These are phyloP conservation scores for Carex myosuroides DNA, from an alignment of 176 grass and related monocot species.

Conservation along the genomic window DNA sequence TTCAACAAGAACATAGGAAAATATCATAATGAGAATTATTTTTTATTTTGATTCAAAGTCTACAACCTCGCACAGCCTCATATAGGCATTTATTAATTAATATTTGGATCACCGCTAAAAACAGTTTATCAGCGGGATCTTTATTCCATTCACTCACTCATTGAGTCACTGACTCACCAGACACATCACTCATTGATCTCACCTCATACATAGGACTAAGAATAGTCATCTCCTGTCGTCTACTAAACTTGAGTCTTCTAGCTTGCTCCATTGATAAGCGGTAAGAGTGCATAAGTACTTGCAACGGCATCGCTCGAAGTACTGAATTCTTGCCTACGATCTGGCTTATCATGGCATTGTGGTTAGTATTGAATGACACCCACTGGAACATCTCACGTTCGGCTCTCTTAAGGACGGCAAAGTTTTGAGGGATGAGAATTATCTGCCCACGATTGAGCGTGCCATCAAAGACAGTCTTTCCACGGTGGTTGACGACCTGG, in stretches of 20 bases:
- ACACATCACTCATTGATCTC: no score
- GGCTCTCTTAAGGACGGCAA: constrained; percentile 36
- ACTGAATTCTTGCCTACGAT: constrained; percentile 28
- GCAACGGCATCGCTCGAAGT: constrained; percentile 16
- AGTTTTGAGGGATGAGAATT: constrained; percentile 27
- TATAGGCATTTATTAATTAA: background rate
- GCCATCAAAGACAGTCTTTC: constrained; percentile 24
- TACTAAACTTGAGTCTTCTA: constrained; percentile 31
- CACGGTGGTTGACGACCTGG: constrained; percentile 31
- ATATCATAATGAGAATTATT: background rate
- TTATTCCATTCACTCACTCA: constrained; percentile 7
- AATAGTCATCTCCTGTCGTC: constrained; percentile 19
- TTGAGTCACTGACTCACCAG: background rate
- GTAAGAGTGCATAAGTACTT: constrained; percentile 28
- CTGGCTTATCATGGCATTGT: constrained; percentile 27
- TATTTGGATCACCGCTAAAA: background rate
- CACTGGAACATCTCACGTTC: constrained; percentile 15
- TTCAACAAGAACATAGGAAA: background rate
- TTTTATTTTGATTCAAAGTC: background rate
- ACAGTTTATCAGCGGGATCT: background rate
- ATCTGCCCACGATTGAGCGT: constrained; percentile 22
- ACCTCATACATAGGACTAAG: background rate
- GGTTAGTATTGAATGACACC: constrained; percentile 33
- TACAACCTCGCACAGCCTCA: background rate
- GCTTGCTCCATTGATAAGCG: constrained; percentile 24